Conservation (phyloP, 78 protist species). For the slime mould (Dictyostelium discoideum) region DNA sequence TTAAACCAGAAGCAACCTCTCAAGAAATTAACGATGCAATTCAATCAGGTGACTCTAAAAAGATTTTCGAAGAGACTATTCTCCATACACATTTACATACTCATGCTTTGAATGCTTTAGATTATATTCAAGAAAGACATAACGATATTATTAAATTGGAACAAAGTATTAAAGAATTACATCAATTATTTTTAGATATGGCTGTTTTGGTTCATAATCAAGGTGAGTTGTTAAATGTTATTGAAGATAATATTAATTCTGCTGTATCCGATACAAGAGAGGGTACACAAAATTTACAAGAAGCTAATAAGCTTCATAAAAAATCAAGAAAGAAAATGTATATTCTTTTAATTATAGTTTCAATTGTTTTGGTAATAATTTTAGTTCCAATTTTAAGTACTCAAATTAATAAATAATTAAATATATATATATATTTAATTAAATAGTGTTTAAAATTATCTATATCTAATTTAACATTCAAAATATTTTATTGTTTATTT, state of each 20-base stretch:
- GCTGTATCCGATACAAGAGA: constrained; percentile 74
- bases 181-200: constrained; percentile 91
- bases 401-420: not conserved
- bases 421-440: too few species aligned
- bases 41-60: constrained; percentile 67
- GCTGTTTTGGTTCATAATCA: constrained; percentile 89
- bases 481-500: too few species aligned
- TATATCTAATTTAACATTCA: too few species aligned
- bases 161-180: constrained; percentile 88
- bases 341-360: constrained; percentile 39
- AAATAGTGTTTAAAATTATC: too few species aligned
- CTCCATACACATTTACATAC: constrained; percentile 73
- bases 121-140: constrained; percentile 86
- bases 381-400: constrained; percentile 42
- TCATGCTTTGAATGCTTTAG: constrained; percentile 80
- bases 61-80: constrained; percentile 83
- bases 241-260: constrained; percentile 83
- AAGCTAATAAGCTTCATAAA: constrained; percentile 79
- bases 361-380: constrained; percentile 47
- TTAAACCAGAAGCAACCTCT: constrained; percentile 89
- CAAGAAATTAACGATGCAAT: constrained; percentile 89
- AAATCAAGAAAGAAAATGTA: constrained; percentile 76
- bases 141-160: constrained; percentile 87
- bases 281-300: constrained; percentile 84
- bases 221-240: constrained; percentile 87